Base-by-base conservation (phyloP, 2,329 filamentous ascomycete species). In the Trichoderma harzianum region DNA sequence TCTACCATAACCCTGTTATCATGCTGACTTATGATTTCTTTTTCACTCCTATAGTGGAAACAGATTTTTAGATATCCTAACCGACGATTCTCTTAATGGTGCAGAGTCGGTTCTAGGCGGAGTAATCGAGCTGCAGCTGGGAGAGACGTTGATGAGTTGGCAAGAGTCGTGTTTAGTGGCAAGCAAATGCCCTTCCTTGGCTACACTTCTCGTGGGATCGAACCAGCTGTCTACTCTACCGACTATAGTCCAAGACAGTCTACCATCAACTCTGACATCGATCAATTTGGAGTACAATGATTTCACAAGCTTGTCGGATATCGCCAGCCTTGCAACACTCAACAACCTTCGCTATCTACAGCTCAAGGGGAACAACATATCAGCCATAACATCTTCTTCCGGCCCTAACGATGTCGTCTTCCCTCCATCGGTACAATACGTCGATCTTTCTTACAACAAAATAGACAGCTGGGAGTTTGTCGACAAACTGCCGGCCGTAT, bases 291-390 rank as follows among this genome's bases (percentile, higher is more conserved):
- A 95, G 76, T 91, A 89, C 79, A 96, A 96, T 78, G 82, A 86
- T 32, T 91, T 96, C 77, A 84, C 83, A 1, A 83, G 84, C 8
- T 79, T 95, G 24, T 82, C 85, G 1, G 87, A 90, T 63, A 75
- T 95, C 4, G 79, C 83, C 3, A 82, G 86, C 30, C 84, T 95
- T 5, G 77, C 85, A 3, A 74, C 78, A 26, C 80, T 92, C 28
- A 78, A 79, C 1, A 82, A 83, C 36, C 84, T 93, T 14, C 86
- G 87, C 63, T 88, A 86, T 68, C 82, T 91, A 0, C 88, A 94
- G 67, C 86, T 98, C 66, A 95, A 97, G 76, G 90, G 91, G 65
- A 97, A 97, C 82, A 86, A 84, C 64, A 92, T 97, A 74, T 82
- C 83, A 18, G 77, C 80, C 18, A 79, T 87, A 28, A 75, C 78